Conservation (phyloP, 352 stramenopile genomes). For the Globisporangium middletonii region DNA sequence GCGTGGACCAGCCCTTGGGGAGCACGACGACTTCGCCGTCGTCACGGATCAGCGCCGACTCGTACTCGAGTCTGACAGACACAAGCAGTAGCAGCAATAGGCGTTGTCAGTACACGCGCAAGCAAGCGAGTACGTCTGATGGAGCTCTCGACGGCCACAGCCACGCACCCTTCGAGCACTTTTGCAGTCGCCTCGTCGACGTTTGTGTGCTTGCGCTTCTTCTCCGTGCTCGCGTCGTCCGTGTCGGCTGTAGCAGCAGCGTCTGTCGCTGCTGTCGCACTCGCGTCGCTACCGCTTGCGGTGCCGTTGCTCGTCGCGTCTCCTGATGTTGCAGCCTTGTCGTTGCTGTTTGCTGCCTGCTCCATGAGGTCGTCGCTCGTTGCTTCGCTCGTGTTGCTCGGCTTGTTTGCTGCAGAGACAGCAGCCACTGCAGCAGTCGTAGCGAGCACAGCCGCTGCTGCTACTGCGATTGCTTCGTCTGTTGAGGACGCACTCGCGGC, state of each 20-base stretch:
- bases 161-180: constrained; percentile 48
- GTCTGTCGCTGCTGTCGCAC: too few relatives aligned
- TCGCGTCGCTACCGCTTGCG: constrained; percentile 6
- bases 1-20: constrained; percentile 74
- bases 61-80: constrained; percentile 35
- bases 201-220: constrained; percentile 39
- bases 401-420: neutral
- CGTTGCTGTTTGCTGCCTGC: constrained; percentile 2
- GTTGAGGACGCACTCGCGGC: neutral
- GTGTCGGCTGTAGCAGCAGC: constrained; percentile 37
- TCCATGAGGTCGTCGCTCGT: constrained; percentile 15
- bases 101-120: neutral
- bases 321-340: neutral
- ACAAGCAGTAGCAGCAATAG: neutral
- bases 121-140: neutral
- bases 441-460: neutral
- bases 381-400: neutral
- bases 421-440: neutral
- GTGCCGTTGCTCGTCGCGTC: neutral
- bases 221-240: constrained; percentile 17
- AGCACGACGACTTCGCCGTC: constrained; percentile 70
- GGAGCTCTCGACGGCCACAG: neutral
- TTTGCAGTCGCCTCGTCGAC: constrained; percentile 53
- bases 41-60: constrained; percentile 53
- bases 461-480: neutral